Evolutionary conservation across 345 rosid species (phyloP).

Genomic region (Eucalyptus globulus): DNA sequence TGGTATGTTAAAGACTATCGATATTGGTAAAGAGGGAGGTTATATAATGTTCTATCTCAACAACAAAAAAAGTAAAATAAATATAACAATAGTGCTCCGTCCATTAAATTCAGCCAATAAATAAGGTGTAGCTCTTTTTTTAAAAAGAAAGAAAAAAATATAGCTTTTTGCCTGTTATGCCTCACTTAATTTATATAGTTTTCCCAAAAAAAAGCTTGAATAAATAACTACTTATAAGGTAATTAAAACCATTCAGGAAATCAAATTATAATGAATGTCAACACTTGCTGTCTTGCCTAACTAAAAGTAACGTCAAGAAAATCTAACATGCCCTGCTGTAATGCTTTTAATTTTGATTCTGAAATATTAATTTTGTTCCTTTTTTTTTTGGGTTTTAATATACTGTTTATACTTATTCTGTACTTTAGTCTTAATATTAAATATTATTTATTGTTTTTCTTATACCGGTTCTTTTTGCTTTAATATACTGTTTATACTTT

Average conservation of each 20-base stretch:
- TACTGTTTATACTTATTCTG: not conserved
- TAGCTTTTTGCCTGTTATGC: not conserved
- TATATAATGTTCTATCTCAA: too few relatives aligned
- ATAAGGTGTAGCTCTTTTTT: not conserved
- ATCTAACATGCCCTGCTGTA: not conserved
- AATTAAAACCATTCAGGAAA: not conserved
- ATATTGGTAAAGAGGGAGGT: too few relatives aligned
- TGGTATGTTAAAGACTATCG: too few relatives aligned
- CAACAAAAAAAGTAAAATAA: too few relatives aligned
- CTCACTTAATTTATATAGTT: not conserved
- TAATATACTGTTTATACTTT: too few relatives aligned
- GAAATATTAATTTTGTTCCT: not conserved
- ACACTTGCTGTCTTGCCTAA: too few relatives aligned
- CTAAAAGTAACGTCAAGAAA: too few relatives aligned
- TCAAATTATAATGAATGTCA: not conserved
- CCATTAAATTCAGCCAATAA: too few relatives aligned
- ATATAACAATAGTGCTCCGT: fast-evolving
- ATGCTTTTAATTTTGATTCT: not conserved
- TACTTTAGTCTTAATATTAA: too few relatives aligned
- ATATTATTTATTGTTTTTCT: too few relatives aligned
- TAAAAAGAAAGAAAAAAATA: too few relatives aligned
- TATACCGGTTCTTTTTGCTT: too few relatives aligned
- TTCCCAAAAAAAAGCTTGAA: not conserved
- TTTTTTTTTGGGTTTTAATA: not conserved
- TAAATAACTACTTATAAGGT: not conserved